Evolutionary conservation across 352 stramenopile species (phyloP), one percentile per base, ranked within the genome.

Genomic region (Pythium aphanidermatum): DNA sequence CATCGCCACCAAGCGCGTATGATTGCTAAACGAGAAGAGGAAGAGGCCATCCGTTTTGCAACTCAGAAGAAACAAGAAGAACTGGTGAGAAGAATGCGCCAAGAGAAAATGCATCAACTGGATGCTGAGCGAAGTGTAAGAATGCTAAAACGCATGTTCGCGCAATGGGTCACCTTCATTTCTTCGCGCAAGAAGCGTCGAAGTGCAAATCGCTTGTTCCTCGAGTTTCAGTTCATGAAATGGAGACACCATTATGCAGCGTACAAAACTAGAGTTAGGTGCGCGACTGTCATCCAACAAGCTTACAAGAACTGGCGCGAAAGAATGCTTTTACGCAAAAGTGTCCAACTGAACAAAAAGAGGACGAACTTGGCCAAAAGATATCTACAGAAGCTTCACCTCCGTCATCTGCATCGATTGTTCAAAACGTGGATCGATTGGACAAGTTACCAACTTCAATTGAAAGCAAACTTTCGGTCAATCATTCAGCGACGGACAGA

Each of bases 351-450:
- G 42, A 69, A 66, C 23, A 46, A 47, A 7, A 89, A 86, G 31
- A 68, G 68, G 9, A 67, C 40, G n/a, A 68, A 58, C 6, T 45
- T 82, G n/a, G 74, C 74, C 4, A 63, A 52, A 23, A 73, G 67
- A 24, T 86, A 84, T 26, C 37, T 86, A 3, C 44, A 59, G 1
- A 86, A 86, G 42, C 54, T 83, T 16, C 70, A 86, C 26, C 39
- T 44, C 3, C 71, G 69, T 6, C 58, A 57, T n/a, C 6, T 75
- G 1, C 66, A 70, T 19, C 59, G 53, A 13, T 36, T 86, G 7
- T 86, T 87, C 35, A 72, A 66, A 16, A 66, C 79, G 16, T 92
- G 80, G 80, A 46, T 43, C 0, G 30, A 51, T 8, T 74, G 71
- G 32, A 36, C 62, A 1, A 6, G 34, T 1, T 45, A 73, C n/a